These are phyloP conservation scores for Saccharum spontaneum DNA, from an alignment of 176 grass and related monocot genomes.

Conservation along the genomic window DNA sequence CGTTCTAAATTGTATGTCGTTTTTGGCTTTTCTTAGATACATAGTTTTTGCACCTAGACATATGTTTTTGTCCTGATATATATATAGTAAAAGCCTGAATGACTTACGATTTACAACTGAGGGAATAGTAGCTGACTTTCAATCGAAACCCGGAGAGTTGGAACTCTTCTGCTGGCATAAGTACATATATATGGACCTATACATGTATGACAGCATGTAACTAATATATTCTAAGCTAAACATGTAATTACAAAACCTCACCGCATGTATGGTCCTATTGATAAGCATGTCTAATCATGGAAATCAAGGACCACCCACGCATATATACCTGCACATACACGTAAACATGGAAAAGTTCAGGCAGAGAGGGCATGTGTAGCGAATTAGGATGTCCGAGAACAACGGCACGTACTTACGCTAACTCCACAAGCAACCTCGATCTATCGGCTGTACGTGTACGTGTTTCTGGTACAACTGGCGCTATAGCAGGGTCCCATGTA, in stretches of 20 bases:
- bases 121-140: no score
- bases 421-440: conserved; percentile 32
- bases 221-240: not conserved
- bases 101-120: no score
- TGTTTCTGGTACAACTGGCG: not conserved
- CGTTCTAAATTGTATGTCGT: no score
- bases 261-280: not conserved
- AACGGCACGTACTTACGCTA: conserved; percentile 10
- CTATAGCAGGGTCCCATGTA: conserved; percentile 34
- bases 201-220: no score
- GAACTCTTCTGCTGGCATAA: no score
- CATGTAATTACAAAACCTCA: not conserved
- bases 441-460: not conserved
- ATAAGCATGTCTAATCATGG: conserved; percentile 6
- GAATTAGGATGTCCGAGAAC: not conserved
- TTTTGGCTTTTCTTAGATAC: no score
- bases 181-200: no score
- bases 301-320: not conserved
- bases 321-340: not conserved
- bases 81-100: no score
- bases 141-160: no score
- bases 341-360: not conserved
- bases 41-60: no score
- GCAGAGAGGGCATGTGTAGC: not conserved
- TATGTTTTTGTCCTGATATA: no score